Conservation (phyloP, 805 yeast species). For the Schizosaccharomyces lindneri region DNA sequence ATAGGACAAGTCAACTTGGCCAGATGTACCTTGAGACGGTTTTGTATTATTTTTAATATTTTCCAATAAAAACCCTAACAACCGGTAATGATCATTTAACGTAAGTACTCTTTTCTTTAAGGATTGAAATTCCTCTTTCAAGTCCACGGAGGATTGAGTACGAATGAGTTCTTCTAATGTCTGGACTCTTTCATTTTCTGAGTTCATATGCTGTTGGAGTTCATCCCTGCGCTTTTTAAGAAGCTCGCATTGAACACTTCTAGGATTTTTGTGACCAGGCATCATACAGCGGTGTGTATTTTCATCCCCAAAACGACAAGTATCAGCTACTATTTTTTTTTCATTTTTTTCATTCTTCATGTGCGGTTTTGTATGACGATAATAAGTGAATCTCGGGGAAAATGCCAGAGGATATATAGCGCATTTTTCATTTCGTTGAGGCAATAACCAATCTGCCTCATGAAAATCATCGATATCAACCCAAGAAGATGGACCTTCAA, state of each 20-base stretch:
- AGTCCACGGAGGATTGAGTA: not conserved
- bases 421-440: constrained; percentile 16
- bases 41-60: not conserved
- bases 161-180: not conserved
- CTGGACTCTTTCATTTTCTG: not conserved
- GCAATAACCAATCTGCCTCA: constrained; percentile 25
- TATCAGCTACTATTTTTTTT: constrained; percentile 9
- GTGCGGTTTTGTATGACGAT: constrained; percentile 30
- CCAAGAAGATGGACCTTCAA: constrained; percentile 28
- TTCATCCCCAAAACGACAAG: constrained; percentile 27
- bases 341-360: constrained; percentile 11
- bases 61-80: not conserved
- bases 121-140: not conserved
- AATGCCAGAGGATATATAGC: constrained; percentile 34
- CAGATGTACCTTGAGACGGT: not conserved
- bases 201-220: constrained; percentile 5
- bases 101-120: not conserved
- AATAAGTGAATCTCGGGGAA: constrained; percentile 46
- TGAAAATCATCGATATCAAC: constrained; percentile 49
- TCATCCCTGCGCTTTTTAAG: constrained; percentile 12
- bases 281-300: constrained; percentile 39
- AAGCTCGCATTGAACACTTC: constrained; percentile 10
- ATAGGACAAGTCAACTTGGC: constrained; percentile 6
- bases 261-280: constrained; percentile 11
- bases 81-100: not conserved